These are phyloP conservation scores for Quercus parvula DNA, from an alignment of 306 rosid genomes.

Conservation along the genomic window DNA sequence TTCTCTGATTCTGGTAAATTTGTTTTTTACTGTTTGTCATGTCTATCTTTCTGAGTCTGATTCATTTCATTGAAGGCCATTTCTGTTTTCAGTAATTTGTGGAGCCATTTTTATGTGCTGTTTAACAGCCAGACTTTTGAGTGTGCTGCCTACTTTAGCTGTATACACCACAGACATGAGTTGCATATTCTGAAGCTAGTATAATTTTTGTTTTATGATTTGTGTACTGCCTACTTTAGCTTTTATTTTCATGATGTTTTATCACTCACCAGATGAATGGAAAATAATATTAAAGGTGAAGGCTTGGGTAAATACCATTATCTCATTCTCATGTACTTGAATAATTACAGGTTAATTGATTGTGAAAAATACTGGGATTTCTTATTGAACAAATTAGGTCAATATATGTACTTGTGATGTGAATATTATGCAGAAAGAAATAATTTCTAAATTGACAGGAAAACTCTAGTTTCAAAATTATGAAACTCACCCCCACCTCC, in stretches of 20 bases:
- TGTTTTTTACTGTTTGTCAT: conserved; percentile 8
- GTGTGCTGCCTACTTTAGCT: background rate
- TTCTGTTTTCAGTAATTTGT: background rate
- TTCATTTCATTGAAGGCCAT: background rate
- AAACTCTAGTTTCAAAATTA: background rate
- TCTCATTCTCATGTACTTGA: background rate
- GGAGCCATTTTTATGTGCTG: conserved; percentile 21
- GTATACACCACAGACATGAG: background rate
- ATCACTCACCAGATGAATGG: background rate
- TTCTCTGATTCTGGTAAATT: conserved; percentile 1
- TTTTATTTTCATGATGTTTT: background rate
- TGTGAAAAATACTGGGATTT: background rate
- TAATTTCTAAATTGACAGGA: background rate
- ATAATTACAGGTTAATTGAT: background rate
- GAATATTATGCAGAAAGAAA: background rate
- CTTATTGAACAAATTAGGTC: too few relatives aligned
- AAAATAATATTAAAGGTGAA: background rate
- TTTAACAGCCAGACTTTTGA: background rate
- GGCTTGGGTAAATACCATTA: background rate
- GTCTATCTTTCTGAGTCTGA: conserved; percentile 2
- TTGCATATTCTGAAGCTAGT: background rate
- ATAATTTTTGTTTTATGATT: background rate
- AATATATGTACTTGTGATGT: background rate
- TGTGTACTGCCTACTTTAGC: background rate
- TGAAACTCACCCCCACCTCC: too few relatives aligned